phyloP scores from a whole-genome alignment of 2,329 filamentous ascomycete species.

The Penicillium frequentans region DNA sequence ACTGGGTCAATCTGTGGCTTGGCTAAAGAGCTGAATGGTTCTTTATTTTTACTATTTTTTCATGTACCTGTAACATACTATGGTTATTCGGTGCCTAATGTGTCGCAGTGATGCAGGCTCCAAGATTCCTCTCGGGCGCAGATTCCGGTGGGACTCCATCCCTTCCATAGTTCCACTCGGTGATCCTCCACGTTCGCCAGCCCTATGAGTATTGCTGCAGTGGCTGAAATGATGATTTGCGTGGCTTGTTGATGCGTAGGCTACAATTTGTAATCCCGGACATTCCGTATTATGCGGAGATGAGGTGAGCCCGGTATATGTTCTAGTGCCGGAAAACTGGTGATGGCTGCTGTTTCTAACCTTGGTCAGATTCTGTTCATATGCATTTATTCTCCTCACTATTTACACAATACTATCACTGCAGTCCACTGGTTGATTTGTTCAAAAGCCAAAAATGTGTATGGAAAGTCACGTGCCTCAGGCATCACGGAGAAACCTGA shows the following conservation, averaged over 20 bases:
- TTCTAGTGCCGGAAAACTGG: too few species aligned
- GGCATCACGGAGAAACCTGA: constrained; percentile 16
- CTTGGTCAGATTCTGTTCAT: too few species aligned
- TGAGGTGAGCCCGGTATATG: too few species aligned
- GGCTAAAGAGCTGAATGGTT: neutral
- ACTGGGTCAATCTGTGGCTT: neutral
- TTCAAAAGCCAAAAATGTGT: too few species aligned
- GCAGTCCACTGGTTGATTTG: too few species aligned
- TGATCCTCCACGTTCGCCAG: constrained; percentile 1
- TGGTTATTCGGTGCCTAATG: neutral
- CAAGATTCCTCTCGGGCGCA: neutral
- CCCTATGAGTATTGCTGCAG: constrained; percentile 1
- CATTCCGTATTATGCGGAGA: neutral
- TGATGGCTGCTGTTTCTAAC: too few species aligned
- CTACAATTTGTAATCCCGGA: neutral
- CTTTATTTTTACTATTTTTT: neutral
- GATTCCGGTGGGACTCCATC: neutral
- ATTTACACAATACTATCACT: too few species aligned
- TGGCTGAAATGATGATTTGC: neutral
- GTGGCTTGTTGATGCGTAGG: neutral
- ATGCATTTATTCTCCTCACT: too few species aligned
- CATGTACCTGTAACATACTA: neutral
- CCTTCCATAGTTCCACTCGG: neutral
- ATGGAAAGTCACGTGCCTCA: constrained; percentile 1
- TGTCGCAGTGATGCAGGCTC: neutral